phyloP scores from a whole-genome alignment of 768 basidiomycete species.

The Collybia sp. region DNA sequence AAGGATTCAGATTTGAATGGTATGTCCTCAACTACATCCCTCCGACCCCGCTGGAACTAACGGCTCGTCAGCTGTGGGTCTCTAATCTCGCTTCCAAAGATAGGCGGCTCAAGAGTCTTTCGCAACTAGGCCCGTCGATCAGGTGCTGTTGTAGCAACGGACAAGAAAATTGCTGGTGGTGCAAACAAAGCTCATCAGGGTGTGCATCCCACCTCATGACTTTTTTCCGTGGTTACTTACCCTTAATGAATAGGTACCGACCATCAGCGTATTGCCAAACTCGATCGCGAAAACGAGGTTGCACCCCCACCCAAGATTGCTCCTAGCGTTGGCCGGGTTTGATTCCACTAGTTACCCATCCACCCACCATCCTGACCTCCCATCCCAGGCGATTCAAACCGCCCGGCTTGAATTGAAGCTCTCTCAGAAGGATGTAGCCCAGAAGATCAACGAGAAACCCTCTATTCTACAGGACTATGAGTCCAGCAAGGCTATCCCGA shows the following conservation, averaged over 20 bases:
- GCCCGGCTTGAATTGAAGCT: constrained; percentile 75
- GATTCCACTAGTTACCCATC: constrained; percentile 14
- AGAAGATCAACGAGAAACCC: constrained; percentile 92
- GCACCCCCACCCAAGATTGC: constrained; percentile 84
- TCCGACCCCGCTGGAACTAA: neutral
- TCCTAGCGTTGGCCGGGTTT: constrained; percentile 67
- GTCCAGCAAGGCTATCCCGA: constrained; percentile 82
- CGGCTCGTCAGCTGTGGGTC: constrained; percentile 46
- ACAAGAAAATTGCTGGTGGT: constrained; percentile 70
- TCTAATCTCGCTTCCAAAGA: neutral
- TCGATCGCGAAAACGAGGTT: constrained; percentile 94
- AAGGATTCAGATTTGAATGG: constrained; percentile 54
- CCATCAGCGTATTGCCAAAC: constrained; percentile 89
- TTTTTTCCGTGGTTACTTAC: neutral
- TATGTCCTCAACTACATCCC: constrained; percentile 17
- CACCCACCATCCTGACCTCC: constrained; percentile 7
- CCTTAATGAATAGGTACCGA: constrained; percentile 61
- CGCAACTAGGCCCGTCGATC: constrained; percentile 60
- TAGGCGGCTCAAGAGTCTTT: no score
- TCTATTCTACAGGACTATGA: constrained; percentile 88
- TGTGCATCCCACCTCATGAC: constrained; percentile 21
- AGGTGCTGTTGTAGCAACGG: constrained; percentile 76
- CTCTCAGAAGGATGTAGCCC: constrained; percentile 90
- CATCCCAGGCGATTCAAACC: constrained; percentile 67
- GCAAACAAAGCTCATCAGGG: constrained; percentile 76